Percentiles rank a stretch among this genome's conserved stretches.
Conservation (phyloP, 257 asterid genomes). For the Solanum tacnaense region DNA sequence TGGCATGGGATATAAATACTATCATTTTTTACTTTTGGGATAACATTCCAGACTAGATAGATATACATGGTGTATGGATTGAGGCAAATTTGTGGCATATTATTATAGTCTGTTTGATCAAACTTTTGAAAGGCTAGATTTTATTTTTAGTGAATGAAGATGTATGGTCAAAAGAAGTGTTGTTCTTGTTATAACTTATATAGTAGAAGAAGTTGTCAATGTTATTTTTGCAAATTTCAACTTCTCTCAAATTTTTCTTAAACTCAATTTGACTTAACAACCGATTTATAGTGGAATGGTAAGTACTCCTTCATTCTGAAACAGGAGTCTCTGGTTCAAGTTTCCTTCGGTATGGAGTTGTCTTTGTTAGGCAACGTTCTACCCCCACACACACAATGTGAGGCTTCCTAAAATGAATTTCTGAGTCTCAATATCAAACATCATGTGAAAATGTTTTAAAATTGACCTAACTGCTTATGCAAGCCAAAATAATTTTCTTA, state of each 20-base stretch:
- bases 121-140: not conserved
- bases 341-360: no score
- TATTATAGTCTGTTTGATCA: not conserved
- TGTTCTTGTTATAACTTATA: no score
- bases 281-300: no score
- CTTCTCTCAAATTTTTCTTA: not conserved
- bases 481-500: not conserved
- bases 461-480: no score
- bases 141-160: not conserved
- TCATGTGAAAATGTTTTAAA: no score
- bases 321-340: no score
- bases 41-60: not conserved
- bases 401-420: no score
- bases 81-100: not conserved
- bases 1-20: not conserved
- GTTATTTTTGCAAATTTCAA: not conserved
- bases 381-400: no score
- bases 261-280: not conserved
- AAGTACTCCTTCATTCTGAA: not conserved
- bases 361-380: no score
- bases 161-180: not conserved
- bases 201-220: not conserved
- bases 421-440: not conserved
- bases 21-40: not conserved
- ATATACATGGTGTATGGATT: not conserved